Conservation (phyloP, 441 rosid genomes). For the Gossypium gossypioides region DNA sequence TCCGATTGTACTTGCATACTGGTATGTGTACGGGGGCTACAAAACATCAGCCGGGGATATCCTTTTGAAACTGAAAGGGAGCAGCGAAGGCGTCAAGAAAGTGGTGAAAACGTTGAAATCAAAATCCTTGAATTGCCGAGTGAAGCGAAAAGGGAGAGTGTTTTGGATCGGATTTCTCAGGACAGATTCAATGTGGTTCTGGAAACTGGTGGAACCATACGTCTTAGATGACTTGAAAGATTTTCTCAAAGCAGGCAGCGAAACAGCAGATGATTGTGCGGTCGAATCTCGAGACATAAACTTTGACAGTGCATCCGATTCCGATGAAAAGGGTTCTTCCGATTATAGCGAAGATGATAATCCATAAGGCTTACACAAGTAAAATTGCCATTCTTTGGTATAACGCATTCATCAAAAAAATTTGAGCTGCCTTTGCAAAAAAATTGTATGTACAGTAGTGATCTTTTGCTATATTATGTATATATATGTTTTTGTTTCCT, state of each 20-base stretch:
- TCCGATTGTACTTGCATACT: constrained; percentile 61
- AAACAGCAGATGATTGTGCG: constrained; percentile 1
- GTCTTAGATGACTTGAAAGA: constrained; percentile 45
- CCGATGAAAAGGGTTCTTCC: constrained; percentile 18
- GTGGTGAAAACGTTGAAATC: constrained; percentile 47
- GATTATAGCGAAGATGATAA: constrained; percentile 13
- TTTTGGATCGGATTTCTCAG: constrained; percentile 81
- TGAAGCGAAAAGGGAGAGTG: constrained; percentile 63
- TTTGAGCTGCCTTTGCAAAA: neutral
- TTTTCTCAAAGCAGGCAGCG: constrained; percentile 23
- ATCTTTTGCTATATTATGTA: neutral
- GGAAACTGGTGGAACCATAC: constrained; percentile 61
- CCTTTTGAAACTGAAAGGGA: constrained; percentile 62
- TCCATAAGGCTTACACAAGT: neutral
- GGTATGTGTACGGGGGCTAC: constrained; percentile 75
- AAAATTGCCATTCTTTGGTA: neutral
- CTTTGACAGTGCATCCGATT: constrained; percentile 34
- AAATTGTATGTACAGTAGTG: neutral
- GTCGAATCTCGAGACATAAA: constrained; percentile 24
- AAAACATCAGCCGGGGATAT: constrained; percentile 54
- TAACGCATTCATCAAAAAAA: neutral
- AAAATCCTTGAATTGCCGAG: constrained; percentile 50
- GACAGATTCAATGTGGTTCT: constrained; percentile 43
- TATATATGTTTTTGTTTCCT: neutral
- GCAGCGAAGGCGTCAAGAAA: constrained; percentile 40